phyloP scores from a whole-genome alignment of 495 filamentous ascomycete genomes.

The Stereocaulon alpinum region DNA sequence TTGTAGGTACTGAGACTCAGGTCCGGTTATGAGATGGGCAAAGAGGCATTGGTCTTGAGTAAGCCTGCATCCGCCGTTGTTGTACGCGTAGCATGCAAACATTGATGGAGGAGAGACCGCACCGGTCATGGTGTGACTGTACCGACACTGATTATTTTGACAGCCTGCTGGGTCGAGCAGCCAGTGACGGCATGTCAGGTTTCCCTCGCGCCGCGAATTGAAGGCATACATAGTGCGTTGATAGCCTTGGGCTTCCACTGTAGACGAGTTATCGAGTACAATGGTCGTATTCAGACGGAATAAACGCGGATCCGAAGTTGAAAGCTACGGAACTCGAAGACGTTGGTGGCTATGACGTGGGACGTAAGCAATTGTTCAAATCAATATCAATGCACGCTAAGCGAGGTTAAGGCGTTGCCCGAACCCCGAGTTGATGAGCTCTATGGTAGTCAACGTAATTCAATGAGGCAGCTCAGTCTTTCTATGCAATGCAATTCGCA shows the following conservation, averaged over 20 bases:
- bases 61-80: conserved; percentile 4
- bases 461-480: not conserved
- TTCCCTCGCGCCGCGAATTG: not conserved
- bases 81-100: conserved; percentile 14
- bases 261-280: too few relatives aligned
- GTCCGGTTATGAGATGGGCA: conserved; percentile 4
- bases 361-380: not conserved
- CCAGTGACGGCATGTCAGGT: conserved; percentile 16
- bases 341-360: not conserved
- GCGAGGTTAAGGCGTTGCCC: too few relatives aligned
- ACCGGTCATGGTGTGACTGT: conserved; percentile 9
- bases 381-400: too few relatives aligned
- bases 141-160: conserved; percentile 9
- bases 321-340: not conserved
- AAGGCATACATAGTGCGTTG: not conserved
- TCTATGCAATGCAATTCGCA: not conserved
- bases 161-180: conserved; percentile 15
- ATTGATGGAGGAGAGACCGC: conserved; percentile 12
- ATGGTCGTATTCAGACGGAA: too few relatives aligned
- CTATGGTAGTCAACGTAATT: not conserved
- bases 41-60: conserved; percentile 12
- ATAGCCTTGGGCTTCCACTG: too few relatives aligned
- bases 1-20: not conserved
- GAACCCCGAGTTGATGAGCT: not conserved
- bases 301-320: too few relatives aligned